Evolutionary conservation across 2,329 filamentous ascomycete species (phyloP), one percentile per base, ranked within the genome.

Genomic region (Rhytidhysteron rufulum): DNA sequence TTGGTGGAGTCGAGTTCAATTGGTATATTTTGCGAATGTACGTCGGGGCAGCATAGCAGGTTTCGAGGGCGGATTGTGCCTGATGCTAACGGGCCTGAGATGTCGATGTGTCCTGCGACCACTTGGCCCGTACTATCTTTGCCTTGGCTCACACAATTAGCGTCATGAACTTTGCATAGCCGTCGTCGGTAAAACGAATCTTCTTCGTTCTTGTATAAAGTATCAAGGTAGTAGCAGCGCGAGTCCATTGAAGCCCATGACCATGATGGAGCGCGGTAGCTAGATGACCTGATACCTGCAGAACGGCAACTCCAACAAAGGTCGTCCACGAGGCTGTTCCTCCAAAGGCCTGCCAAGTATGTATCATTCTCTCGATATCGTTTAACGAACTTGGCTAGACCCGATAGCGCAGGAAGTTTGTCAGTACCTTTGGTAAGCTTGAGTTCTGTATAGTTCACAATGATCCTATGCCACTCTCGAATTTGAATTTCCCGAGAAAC

Each of bases 391-490:
- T 19, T 35, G 13, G 33, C 40, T 9, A 42, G 24, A 31, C 40
- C 40, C 5, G 40, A 37, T 11, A 42, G 33, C 10, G 40, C 40
- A 22, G 40, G 40, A 17, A 42, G 27, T 31, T 42, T 42, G 30
- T 42, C 40, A 22, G 17, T 24, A 15, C 19, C 13, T 19, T 22
- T 31, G 6, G 40, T 42, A 19, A 42, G 32, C 5, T 36, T 19
- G 16, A 25, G 24, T 15, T 10, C 29, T 18, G 40, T 37, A 13
- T 31, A 42, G n/a, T n/a, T n/a, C n/a, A n/a, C 7, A 31, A 19
- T 11, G 6, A 5, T 16, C 37, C 33, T 35, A 37, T 19, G 22
- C 30, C 33, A 35, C 15, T 11, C 10, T 25, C 17, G 20, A 18
- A 9, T 31, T 37, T 22, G 16, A 16, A 31, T 24, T 37, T 25